Base-by-base conservation (phyloP, 1,284 basidiomycete genomes). In the Naganishia cerealis region DNA sequence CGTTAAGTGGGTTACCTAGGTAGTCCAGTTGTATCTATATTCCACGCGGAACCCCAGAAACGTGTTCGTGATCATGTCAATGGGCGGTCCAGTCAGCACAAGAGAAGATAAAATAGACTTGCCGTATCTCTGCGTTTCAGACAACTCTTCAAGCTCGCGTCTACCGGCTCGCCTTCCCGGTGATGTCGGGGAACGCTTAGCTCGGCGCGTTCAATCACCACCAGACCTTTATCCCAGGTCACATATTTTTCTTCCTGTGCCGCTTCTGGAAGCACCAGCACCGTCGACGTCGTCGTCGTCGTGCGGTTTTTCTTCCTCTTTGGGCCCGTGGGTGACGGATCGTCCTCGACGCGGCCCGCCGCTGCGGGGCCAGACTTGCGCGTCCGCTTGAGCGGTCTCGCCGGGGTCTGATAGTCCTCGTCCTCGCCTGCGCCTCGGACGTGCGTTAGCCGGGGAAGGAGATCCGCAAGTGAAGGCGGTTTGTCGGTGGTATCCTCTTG, bases 351-450 rank as follows among this genome's bases (percentile, higher is more conserved):
- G 15, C 9, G 46, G 13, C 5, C 46, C 15, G 68, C 79, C 82
- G 46, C 76, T 67, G 53, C 77, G 76, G 66, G 77, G 79, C 43
- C 82, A 81, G 29, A 83, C 75, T 69, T 80, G 58, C 74, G 74
- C 8, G 67, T 61, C 26, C 74, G 72, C 62, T 79, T 79, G 6
- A 62, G 52, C 10, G 75, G 74, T 63, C 76, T 62, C 12, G 82
- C 81, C 0, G 87, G 90, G 2, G 88, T 88, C 74, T 84, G 83
- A 73, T 90, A 93, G 72, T 91, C 90, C 72, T 89, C 90, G 43
- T 91, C 90, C 21, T 92, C 91, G 1, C 91, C 90, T 6, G 90
- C 86, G 12, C 87, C 88, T 73, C 86, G 80, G 79, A 80, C 90
- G 87, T 56, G 57, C 52, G 29, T 68, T 21, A 63, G 26, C 8